Base-by-base conservation (phyloP, 139 green algal genomes). In the Dunaliella primolecta region DNA sequence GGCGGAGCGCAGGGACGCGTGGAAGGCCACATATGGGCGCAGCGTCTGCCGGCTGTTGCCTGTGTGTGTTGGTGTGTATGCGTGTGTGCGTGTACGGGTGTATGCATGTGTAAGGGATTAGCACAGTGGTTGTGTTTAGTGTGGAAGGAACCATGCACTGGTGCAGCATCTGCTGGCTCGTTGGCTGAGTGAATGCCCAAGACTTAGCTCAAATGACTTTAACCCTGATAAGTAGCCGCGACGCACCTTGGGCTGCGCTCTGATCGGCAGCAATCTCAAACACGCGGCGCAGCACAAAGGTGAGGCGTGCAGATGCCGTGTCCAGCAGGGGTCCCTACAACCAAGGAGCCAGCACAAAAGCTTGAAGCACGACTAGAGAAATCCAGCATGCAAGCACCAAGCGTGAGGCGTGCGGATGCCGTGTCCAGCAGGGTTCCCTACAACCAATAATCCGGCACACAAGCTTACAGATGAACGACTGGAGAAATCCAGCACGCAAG, bases 111-210 rank as follows among this genome's bases (percentile, higher is more conserved):
- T 15, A 64, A 7, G 46, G 46, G 46, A 7, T 7, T 7, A 64
- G 33, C 91, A 91, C 72, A 97, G 92, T 23, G 90, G 89, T n/a
- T n/a, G n/a, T n/a, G n/a, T n/a, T n/a, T n/a, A 1, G 92, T 91
- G 79, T 96, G 90, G 88, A 97, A 98, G 0, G 94, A n/a, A n/a
- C 89, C 31, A 92, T 88, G 81, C 95, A 97, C 0, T 91, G 91
- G 32, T 90, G 88, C 86, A 97, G 87, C 23, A 81, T 87, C 35
- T 95, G 89, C 55, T 90, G 89, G 77, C 74, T 87, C n/a, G 82
- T 88, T 83, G 84, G 80, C 84, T 91, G 82, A n/a, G n/a, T n/a
- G n/a, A n/a, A n/a, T n/a, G n/a, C n/a, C n/a, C n/a, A n/a, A n/a
- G n/a, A n/a, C n/a, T n/a, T n/a, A n/a, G n/a, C n/a, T n/a, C n/a